Percentiles rank a stretch among this genome's conserved stretches.
These are phyloP conservation scores for Colletotrichum acutatum DNA, from an alignment of 2,329 filamentous ascomycete species.

Conservation along the genomic window DNA sequence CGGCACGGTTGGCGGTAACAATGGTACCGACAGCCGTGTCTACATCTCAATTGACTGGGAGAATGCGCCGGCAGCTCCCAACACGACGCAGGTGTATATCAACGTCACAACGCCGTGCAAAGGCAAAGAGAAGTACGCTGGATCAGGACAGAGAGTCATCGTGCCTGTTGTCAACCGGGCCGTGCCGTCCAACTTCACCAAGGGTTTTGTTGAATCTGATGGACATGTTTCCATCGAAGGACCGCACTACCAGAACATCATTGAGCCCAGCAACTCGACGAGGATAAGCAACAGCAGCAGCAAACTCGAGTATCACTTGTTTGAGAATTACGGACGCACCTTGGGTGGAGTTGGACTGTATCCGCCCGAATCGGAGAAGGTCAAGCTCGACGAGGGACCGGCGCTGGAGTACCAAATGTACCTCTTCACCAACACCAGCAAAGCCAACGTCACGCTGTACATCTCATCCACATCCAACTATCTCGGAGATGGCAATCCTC, in stretches of 20 bases:
- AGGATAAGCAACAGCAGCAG: slow-evolving; percentile 6
- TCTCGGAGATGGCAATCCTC: slow-evolving; percentile 58
- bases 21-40: slow-evolving; percentile 63
- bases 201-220: slow-evolving; percentile 73
- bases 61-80: slow-evolving; percentile 65
- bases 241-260: slow-evolving; percentile 59
- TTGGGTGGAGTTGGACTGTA: slow-evolving; percentile 67
- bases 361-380: slow-evolving; percentile 62
- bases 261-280: slow-evolving; percentile 38
- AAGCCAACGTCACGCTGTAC: slow-evolving; percentile 57
- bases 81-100: slow-evolving; percentile 60
- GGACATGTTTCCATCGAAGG: slow-evolving; percentile 66
- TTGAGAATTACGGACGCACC: slow-evolving; percentile 67
- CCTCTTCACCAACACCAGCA: slow-evolving; percentile 64
- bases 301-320: slow-evolving; percentile 57
- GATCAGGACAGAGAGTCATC: slow-evolving; percentile 57
- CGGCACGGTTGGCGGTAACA: slow-evolving; percentile 60
- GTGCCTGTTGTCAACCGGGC: slow-evolving; percentile 64
- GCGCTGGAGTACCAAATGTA: slow-evolving; percentile 71
- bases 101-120: slow-evolving; percentile 61
- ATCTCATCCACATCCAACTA: slow-evolving; percentile 66
- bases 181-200: slow-evolving; percentile 61
- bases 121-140: slow-evolving; percentile 54
- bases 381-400: slow-evolving; percentile 60
- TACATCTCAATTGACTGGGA: slow-evolving; percentile 65